phyloP scores from a whole-genome alignment of 257 asterid species.

The Fraxinus americana region DNA sequence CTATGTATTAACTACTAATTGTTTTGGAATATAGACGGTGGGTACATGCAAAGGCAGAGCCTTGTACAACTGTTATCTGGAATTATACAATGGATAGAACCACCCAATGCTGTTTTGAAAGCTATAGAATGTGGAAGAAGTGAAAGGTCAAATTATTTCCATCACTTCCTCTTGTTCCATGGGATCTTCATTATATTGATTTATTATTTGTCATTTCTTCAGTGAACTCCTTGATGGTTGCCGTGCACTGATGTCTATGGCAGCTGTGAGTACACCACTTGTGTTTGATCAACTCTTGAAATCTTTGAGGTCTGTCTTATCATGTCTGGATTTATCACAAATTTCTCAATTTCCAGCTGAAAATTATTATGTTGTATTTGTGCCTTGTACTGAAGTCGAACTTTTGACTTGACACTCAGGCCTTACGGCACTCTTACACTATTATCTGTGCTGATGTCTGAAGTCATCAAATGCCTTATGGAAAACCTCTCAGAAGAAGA shows the following conservation, averaged over 20 bases:
- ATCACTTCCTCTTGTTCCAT: slow-evolving; percentile 16
- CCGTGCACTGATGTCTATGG: slow-evolving; percentile 83
- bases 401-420: slow-evolving; percentile 49
- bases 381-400: slow-evolving; percentile 11
- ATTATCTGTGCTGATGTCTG: slow-evolving; percentile 74
- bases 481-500: slow-evolving; percentile 75
- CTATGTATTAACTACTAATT: slow-evolving; percentile 25
- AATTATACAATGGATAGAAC: slow-evolving; percentile 87
- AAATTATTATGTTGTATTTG: slow-evolving; percentile 10
- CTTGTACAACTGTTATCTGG: slow-evolving; percentile 81
- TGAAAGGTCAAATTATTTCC: slow-evolving; percentile 61
- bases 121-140: slow-evolving; percentile 83
- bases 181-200: slow-evolving; percentile 22
- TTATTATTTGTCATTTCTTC: slow-evolving; percentile 38
- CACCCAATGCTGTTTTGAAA: slow-evolving; percentile 74
- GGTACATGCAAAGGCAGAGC: slow-evolving; percentile 74
- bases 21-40: slow-evolving; percentile 56
- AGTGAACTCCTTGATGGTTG: slow-evolving; percentile 98
- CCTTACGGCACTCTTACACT: slow-evolving; percentile 84
- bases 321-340: slow-evolving; percentile 6
- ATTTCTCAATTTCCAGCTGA: slow-evolving; percentile 15
- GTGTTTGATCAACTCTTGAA: slow-evolving; percentile 79
- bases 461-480: slow-evolving; percentile 73
- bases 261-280: slow-evolving; percentile 77
- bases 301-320: slow-evolving; percentile 63